Base-by-base conservation (phyloP, 2,329 filamentous ascomycete genomes). In the Phaeophleospora eucalypticola region DNA sequence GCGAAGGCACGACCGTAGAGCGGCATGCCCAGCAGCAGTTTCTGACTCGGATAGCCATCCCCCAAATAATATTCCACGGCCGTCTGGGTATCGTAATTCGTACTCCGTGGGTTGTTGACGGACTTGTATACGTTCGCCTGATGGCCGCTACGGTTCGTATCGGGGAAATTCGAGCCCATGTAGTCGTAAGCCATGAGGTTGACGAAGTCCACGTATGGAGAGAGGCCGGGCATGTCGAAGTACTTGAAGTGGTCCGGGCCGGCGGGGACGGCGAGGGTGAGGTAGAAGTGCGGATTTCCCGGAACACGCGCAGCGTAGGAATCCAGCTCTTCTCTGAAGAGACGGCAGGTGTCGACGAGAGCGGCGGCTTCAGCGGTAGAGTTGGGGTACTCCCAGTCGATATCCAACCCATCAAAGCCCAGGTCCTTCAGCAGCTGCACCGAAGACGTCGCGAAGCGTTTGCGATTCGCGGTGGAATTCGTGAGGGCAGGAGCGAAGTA, bases 1-100 rank as follows among this genome's bases (percentile, higher is more conserved):
- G 81, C 75, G 64, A 95, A 96, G 0, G 87, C 80, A 24, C 89
- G 85, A 1, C 90, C 91, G 63, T 96, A 96, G 10, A 96, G 72
- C 2, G 91, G 90, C 85, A 95, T 90, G 2, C 90, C 90, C 15
- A 96, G 67, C 2, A 93, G 85, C 43, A 97, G 79, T 68, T 94
- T 95, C 45, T 74, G 61, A 0, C 81, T 63, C 0, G 76, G 62
- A 0, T 95, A 81, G 3, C 68, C 69, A 2, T 75, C 74, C 1
- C 67, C 63, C 10, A 78, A 71, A 69, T 95, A 96, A 57, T 81
- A 77, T 10, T 81, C 71, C 8, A 96, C 70, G 0, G 89, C 89
- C 0, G 76, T 72, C 2, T 79, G 71, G 2, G 86, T 86, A 67
- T 79, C 87, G 70, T 89, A 95, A 0, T 89, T 89, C 0, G 90